Percentiles rank a stretch among this genome's conserved stretches.
phyloP scores from a whole-genome alignment of 2,329 filamentous ascomycete genomes.

The Geosmithia putterillii region DNA sequence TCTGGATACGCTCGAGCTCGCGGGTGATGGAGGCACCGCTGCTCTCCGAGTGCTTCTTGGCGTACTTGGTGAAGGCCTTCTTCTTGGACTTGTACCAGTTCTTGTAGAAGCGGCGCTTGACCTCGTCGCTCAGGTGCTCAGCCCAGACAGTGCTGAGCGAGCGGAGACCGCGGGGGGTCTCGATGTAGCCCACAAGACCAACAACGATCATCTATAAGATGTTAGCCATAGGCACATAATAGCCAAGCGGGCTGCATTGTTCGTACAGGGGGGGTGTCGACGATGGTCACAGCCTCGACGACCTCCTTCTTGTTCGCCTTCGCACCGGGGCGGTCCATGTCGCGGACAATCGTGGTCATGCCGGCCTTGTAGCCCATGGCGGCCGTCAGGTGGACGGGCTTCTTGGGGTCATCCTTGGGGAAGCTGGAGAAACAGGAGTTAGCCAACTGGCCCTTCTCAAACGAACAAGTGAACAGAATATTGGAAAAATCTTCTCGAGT shows the following conservation, averaged over 20 bases:
- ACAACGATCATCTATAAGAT: conserved; percentile 93
- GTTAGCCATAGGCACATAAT: conserved; percentile 57
- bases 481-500: not conserved
- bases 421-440: conserved; percentile 46
- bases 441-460: conserved; percentile 11
- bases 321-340: conserved; percentile 96
- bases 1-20: conserved; percentile 99
- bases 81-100: conserved; percentile 99
- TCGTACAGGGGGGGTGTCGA: conserved; percentile 93
- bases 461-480: too few species aligned
- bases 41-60: conserved; percentile 98
- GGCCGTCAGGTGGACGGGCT: conserved; percentile 97
- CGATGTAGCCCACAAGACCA: conserved; percentile 99
- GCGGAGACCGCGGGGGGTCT: conserved; percentile 97
- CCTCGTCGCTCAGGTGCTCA: conserved; percentile 95
- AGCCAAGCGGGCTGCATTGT: conserved; percentile 72
- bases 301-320: conserved; percentile 99
- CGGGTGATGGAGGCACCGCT: conserved; percentile 82
- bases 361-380: conserved; percentile 99
- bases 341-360: conserved; percentile 99
- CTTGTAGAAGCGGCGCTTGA: conserved; percentile 99
- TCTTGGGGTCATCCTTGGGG: conserved; percentile 99
- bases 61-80: conserved; percentile 99
- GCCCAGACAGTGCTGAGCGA: conserved; percentile 99
- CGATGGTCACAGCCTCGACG: conserved; percentile 76